Evolutionary conservation across 257 asterid species (phyloP).

Genomic region (Sherardia arvensis): DNA sequence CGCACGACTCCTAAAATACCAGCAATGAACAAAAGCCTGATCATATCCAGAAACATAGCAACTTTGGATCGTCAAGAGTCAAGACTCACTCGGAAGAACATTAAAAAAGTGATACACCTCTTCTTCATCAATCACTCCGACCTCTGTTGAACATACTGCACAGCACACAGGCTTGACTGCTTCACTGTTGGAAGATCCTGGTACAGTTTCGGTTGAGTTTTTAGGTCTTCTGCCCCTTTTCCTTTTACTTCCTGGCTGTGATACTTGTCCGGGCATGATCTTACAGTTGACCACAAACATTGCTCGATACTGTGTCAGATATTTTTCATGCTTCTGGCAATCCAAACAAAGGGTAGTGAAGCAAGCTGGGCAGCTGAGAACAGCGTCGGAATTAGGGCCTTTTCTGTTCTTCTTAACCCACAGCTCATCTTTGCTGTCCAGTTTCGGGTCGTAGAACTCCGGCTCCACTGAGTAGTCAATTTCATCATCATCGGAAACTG

Average conservation of each 20-base stretch:
- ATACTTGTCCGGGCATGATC: constrained; percentile 31
- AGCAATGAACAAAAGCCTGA: background rate
- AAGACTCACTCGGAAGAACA: constrained; percentile 76
- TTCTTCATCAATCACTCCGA: constrained; percentile 76
- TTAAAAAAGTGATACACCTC: constrained; percentile 74
- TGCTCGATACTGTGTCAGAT: constrained; percentile 73
- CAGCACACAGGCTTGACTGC: constrained; percentile 52
- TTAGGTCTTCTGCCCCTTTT: constrained; percentile 33
- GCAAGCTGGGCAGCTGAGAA: constrained; percentile 95
- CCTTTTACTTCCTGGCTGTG: constrained; percentile 57
- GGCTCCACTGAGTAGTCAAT: constrained; percentile 77
- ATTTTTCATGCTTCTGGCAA: constrained; percentile 83
- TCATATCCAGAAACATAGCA: background rate
- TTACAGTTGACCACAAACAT: constrained; percentile 72
- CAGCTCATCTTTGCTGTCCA: constrained; percentile 61
- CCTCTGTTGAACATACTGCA: constrained; percentile 68
- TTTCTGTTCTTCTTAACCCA: constrained; percentile 68
- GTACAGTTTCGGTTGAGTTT: constrained; percentile 14
- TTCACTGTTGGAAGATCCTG: constrained; percentile 19
- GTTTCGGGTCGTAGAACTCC: constrained; percentile 63
- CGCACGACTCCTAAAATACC: no score
- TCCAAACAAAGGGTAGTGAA: constrained; percentile 84
- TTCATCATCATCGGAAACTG: constrained; percentile 89
- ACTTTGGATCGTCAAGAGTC: constrained; percentile 8
- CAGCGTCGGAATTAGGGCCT: constrained; percentile 69